phyloP scores from a whole-genome alignment of 2,329 filamentous ascomycete genomes.

The Grosmannia penicillata region DNA sequence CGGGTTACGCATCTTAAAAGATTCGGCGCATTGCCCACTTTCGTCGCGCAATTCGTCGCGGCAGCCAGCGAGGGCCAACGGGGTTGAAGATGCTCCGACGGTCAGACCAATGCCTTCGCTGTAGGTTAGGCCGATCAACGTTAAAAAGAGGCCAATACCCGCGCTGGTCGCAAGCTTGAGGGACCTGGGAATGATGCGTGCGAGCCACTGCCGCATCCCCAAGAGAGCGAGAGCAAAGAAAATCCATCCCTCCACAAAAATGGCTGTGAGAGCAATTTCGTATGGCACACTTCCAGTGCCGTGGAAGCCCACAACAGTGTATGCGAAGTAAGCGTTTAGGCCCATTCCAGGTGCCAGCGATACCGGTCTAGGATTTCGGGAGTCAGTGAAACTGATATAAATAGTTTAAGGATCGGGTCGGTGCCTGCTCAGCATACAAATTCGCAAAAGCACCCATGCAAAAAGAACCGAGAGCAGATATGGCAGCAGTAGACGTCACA shows the following conservation, averaged over 20 bases:
- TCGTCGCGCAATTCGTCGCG: conserved; percentile 33
- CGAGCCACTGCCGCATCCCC: conserved; percentile 58
- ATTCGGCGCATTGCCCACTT: conserved; percentile 11
- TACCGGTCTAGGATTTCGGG: conserved; percentile 3
- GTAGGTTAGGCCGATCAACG: conserved; percentile 55
- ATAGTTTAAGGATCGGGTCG: conserved; percentile 34
- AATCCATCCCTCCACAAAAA: conserved; percentile 50
- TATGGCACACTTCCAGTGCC: conserved; percentile 44
- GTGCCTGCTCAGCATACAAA: conserved; percentile 60
- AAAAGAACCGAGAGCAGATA: conserved; percentile 60
- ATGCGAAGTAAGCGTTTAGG: conserved; percentile 52
- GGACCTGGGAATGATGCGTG: conserved; percentile 46
- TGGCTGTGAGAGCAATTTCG: conserved; percentile 42
- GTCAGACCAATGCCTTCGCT: conserved; percentile 70
- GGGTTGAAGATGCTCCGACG: conserved; percentile 47
- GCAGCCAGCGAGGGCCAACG: conserved; percentile 65
- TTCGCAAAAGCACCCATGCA: conserved; percentile 74
- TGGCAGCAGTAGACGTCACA: conserved; percentile 67
- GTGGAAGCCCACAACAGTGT: conserved; percentile 48
- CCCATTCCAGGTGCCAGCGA: conserved; percentile 45
- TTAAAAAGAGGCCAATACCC: conserved; percentile 48
- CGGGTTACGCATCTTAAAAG: conserved; percentile 54
- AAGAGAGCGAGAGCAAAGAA: conserved; percentile 49
- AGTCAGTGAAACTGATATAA: conserved; percentile 1
- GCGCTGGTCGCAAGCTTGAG: conserved; percentile 51